A percentile compares a stretch with the other conserved stretches of the same genome.
phyloP scores from a whole-genome alignment of 192 early-diverging fungal genomes.

The Phycomyces blakesleeanus region DNA sequence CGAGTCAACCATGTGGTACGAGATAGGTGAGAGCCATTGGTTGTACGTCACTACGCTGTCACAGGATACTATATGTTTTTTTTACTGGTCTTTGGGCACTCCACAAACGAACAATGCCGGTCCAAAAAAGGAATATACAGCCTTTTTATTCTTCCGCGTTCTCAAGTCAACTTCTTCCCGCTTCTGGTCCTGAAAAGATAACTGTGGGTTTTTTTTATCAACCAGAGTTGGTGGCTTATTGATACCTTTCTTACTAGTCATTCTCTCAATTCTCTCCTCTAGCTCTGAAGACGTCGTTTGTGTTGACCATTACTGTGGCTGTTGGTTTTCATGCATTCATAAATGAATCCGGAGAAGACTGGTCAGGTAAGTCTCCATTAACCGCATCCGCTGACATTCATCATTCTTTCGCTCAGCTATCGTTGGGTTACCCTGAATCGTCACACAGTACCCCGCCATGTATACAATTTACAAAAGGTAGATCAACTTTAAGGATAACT shows the following conservation, averaged over 20 bases:
- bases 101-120: no score
- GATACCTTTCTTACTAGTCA: neutral
- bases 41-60: no score
- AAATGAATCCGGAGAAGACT: slow-evolving; percentile 21
- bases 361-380: slow-evolving; percentile 7
- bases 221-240: neutral
- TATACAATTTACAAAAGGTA: neutral
- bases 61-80: no score
- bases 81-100: no score
- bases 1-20: no score
- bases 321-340: slow-evolving; percentile 11
- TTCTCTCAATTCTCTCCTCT: neutral
- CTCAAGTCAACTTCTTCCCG: slow-evolving; percentile 1
- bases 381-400: neutral
- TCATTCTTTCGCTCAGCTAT: neutral
- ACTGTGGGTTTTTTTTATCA: neutral
- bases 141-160: no score
- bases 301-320: slow-evolving; percentile 3
- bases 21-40: no score
- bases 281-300: neutral
- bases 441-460: neutral
- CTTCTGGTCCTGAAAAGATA: slow-evolving; percentile 2
- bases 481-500: neutral
- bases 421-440: neutral
- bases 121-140: no score